Conservation (phyloP, 2,329 filamentous ascomycete species). For the Grosmannia serpens region DNA sequence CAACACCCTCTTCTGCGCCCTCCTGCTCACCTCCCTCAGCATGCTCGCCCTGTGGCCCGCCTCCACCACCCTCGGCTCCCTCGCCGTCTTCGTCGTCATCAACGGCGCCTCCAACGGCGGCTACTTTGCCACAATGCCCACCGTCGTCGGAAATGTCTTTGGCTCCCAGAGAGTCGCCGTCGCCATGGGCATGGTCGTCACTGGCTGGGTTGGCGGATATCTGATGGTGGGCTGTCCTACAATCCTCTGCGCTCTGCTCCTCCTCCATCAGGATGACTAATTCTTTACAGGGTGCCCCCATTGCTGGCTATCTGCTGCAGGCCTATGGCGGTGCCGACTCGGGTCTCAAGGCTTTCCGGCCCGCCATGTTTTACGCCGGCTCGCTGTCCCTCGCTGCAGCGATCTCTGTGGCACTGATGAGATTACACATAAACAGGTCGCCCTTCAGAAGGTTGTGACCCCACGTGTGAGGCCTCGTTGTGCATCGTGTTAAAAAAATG, state of each 20-base stretch:
- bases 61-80: constrained; percentile 38
- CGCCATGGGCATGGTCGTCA: constrained; percentile 51
- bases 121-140: constrained; percentile 54
- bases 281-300: constrained; percentile 36
- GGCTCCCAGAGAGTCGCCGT: constrained; percentile 41
- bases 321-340: constrained; percentile 38
- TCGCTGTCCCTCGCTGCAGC: constrained; percentile 35
- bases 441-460: neutral
- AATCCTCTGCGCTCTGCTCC: neutral
- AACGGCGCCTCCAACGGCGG: constrained; percentile 51
- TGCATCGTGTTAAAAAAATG: too few species aligned
- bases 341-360: constrained; percentile 41
- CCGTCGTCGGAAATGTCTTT: constrained; percentile 48
- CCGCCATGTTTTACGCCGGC: constrained; percentile 52
- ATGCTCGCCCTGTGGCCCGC: constrained; percentile 52
- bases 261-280: neutral
- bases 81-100: constrained; percentile 45
- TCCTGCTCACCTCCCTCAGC: constrained; percentile 41
- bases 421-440: constrained; percentile 26
- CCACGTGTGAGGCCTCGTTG: too few species aligned
- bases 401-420: constrained; percentile 27
- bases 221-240: constrained; percentile 24
- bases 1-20: constrained; percentile 40
- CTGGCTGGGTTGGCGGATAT: constrained; percentile 50
- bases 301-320: constrained; percentile 47